phyloP scores from a whole-genome alignment of 2,329 filamentous ascomycete genomes.

The Colletotrichum australisinense region DNA sequence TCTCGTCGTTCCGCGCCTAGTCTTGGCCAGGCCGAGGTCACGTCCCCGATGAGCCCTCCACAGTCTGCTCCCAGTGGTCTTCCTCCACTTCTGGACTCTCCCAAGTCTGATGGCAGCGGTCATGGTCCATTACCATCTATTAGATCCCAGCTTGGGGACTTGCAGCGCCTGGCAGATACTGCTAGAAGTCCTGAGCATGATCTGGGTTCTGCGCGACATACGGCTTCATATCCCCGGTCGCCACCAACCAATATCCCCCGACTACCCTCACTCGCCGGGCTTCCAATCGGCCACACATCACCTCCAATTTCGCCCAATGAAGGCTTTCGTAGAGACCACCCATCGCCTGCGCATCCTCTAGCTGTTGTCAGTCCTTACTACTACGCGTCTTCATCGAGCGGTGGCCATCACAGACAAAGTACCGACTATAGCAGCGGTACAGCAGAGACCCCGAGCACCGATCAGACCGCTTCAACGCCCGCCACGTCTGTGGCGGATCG shows the following conservation, averaged over 20 bases:
- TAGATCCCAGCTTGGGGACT: conserved; percentile 49
- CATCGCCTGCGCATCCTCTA: conserved; percentile 57
- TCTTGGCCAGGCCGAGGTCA: conserved; percentile 9
- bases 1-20: conserved; percentile 1
- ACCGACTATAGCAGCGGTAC: conserved; percentile 57
- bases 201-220: conserved; percentile 39
- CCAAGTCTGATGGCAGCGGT: conserved; percentile 47
- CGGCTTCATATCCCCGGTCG: conserved; percentile 46
- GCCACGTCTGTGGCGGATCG: conserved; percentile 58
- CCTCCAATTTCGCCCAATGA: conserved; percentile 65
- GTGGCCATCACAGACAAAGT: conserved; percentile 48
- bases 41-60: conserved; percentile 30
- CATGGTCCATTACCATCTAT: conserved; percentile 52
- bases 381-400: conserved; percentile 46
- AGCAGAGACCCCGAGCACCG: conserved; percentile 59
- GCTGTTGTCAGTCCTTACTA: conserved; percentile 53
- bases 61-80: conserved; percentile 42
- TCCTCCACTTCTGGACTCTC: conserved; percentile 51
- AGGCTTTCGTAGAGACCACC: conserved; percentile 55
- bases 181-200: conserved; percentile 47
- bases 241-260: conserved; percentile 47
- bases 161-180: conserved; percentile 45
- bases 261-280: conserved; percentile 43
- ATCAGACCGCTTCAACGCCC: conserved; percentile 57
- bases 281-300: conserved; percentile 42